Evolutionary conservation across 139 green algal species (phyloP).

Genomic region (Chlamydomonas incerta): DNA sequence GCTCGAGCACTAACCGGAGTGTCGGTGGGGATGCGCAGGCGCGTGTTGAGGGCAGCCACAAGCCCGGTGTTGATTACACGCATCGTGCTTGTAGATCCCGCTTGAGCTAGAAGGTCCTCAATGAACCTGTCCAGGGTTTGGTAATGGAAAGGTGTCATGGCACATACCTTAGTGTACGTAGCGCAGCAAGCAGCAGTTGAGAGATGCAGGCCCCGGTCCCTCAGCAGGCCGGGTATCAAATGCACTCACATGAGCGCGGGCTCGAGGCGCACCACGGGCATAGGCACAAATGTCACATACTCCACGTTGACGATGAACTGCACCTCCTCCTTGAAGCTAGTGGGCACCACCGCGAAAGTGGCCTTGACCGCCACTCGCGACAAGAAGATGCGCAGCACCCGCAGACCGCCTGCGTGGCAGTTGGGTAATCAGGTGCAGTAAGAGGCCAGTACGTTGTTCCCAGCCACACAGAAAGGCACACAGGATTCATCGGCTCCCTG

Average conservation of each 20-base stretch:
- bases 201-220: too few species aligned
- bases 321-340: conserved; percentile 27
- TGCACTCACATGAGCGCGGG: conserved; percentile 3
- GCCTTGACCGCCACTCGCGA: neutral
- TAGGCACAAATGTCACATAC: conserved; percentile 7
- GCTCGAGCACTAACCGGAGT: conserved; percentile 11
- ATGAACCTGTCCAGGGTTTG: too few species aligned
- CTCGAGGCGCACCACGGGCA: neutral
- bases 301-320: conserved; percentile 5
- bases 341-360: conserved; percentile 13
- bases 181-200: too few species aligned
- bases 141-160: too few species aligned
- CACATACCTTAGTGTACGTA: too few species aligned
- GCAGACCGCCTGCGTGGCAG: conserved; percentile 1
- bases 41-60: neutral
- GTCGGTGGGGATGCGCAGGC: neutral
- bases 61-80: conserved; percentile 1
- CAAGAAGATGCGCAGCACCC: conserved; percentile 19
- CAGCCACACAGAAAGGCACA: too few species aligned
- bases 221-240: too few species aligned
- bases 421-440: too few species aligned
- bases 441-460: too few species aligned
- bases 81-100: neutral
- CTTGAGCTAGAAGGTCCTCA: neutral
- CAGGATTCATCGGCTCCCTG: too few species aligned